Evolutionary conservation across 352 stramenopile species (phyloP).

Genomic region (Bremia lactucae): DNA sequence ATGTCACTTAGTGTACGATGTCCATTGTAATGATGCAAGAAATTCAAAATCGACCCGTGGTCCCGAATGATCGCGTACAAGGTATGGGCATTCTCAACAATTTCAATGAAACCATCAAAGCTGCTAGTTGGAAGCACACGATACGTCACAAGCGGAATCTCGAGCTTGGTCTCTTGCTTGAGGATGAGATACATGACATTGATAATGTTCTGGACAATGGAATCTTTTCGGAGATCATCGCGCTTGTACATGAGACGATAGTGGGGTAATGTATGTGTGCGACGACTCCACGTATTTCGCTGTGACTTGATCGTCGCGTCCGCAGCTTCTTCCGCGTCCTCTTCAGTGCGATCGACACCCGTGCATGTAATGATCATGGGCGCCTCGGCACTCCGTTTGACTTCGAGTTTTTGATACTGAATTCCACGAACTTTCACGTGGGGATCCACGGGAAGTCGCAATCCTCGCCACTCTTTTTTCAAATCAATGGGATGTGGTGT

Average conservation of each 20-base stretch:
- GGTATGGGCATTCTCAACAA: slow-evolving; percentile 79
- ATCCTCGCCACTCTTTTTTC: slow-evolving; percentile 13
- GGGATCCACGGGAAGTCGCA: slow-evolving; percentile 67
- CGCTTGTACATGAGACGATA: slow-evolving; percentile 85
- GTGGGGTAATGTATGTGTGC: slow-evolving; percentile 27
- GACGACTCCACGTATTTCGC: slow-evolving; percentile 23
- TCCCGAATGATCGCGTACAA: slow-evolving; percentile 81
- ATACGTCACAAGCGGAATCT: slow-evolving; percentile 79
- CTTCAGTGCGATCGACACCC: slow-evolving; percentile 61
- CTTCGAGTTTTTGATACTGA: slow-evolving; percentile 60
- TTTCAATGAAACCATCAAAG: slow-evolving; percentile 80
- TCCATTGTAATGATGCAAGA: slow-evolving; percentile 78
- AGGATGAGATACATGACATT: slow-evolving; percentile 85
- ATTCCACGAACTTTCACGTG: slow-evolving; percentile 61
- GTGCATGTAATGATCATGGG: slow-evolving; percentile 75
- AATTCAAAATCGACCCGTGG: slow-evolving; percentile 76
- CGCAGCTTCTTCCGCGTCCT: slow-evolving; percentile 33
- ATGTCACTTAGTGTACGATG: slow-evolving; percentile 81
- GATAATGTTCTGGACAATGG: slow-evolving; percentile 83
- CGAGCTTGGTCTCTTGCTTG: slow-evolving; percentile 69
- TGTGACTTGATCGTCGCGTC: slow-evolving; percentile 20
- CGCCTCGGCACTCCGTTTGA: slow-evolving; percentile 74
- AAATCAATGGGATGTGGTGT: neutral
- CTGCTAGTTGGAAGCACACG: slow-evolving; percentile 76
- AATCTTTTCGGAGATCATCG: slow-evolving; percentile 76